Base-by-base conservation (phyloP, 176 grass and related monocot species). In the Themeda triandra region DNA sequence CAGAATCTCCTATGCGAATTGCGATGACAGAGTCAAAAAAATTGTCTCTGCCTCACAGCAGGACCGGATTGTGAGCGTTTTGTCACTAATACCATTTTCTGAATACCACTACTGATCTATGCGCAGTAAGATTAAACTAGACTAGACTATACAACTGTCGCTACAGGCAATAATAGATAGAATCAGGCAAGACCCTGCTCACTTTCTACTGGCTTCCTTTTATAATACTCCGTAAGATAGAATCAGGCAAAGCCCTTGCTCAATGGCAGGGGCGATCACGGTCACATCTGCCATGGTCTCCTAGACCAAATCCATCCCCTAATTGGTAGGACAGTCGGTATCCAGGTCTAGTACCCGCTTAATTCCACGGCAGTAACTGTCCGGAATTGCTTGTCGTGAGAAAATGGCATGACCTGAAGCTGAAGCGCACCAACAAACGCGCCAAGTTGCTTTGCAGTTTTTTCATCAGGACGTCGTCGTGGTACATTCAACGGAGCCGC, bases 301-400 rank as follows among this genome's bases (percentile, higher is more conserved):
- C 24, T 71, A 45, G 24, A 46, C 41, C 14, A 42, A 73, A 73
- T 46, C 40, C 4, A 28, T 17, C 40, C 65, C 23, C 28, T 17
- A 66, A 24, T 81, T 81, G 45, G 65, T 27, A 29, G 10, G 32
- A 37, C 8, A 41, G 39, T 41, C 12, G 24, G 13, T 9, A 2
- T 28, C 48, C 39, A 0, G 10, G 31, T 56, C 44, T 65, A n/a
- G n/a, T n/a, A 53, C 45, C 28, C 72, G 39, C 17, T 12, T 17
- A 14, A 46, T 66, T 69, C 14, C 36, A 30, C 2, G 77, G 6
- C 14, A 21, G 37, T 36, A 70, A 13, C 6, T 49, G 79, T 69
- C 72, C 63, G n/a, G 35, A 15, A 58, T 69, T n/a, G 49, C 64
- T 69, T 82, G 64, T 23, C 28, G 59, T 39, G 63, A 77, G 79